phyloP scores from a whole-genome alignment of 1,284 basidiomycete species.

The Inonotus hispidus region DNA sequence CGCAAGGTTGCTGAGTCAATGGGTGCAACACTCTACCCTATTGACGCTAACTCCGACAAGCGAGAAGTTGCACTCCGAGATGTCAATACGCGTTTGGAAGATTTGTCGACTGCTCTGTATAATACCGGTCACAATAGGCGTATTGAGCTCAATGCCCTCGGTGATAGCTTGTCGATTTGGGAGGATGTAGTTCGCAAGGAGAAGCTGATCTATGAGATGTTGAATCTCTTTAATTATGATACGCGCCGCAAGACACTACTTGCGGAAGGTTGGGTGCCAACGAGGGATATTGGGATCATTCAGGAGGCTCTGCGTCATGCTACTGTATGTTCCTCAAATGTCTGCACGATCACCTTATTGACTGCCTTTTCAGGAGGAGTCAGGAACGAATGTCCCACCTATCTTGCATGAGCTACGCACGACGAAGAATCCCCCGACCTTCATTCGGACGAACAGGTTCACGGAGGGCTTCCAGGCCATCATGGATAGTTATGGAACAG shows the following conservation, averaged over 20 bases:
- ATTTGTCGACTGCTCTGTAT: slow-evolving; percentile 86
- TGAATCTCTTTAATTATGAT: slow-evolving; percentile 95
- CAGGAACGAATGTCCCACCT: slow-evolving; percentile 88
- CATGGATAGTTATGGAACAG: slow-evolving; percentile 96
- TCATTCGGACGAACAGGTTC: slow-evolving; percentile 93
- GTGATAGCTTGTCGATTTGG: slow-evolving; percentile 87
- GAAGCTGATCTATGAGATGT: slow-evolving; percentile 91
- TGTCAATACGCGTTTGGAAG: slow-evolving; percentile 87
- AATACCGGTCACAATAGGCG: slow-evolving; percentile 87
- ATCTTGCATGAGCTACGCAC: slow-evolving; percentile 91
- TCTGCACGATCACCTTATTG: background rate
- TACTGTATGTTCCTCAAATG: slow-evolving; percentile 49
- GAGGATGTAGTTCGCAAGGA: slow-evolving; percentile 93
- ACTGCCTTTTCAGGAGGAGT: slow-evolving; percentile 65
- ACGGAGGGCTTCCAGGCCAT: slow-evolving; percentile 97
- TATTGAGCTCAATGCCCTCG: slow-evolving; percentile 81
- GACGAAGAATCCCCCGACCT: slow-evolving; percentile 92
- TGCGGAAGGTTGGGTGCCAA: slow-evolving; percentile 97
- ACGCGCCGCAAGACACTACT: slow-evolving; percentile 90
- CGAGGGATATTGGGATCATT: slow-evolving; percentile 82
- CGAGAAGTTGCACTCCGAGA: slow-evolving; percentile 88
- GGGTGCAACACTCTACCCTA: slow-evolving; percentile 95
- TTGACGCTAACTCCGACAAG: slow-evolving; percentile 91
- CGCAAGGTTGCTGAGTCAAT: slow-evolving; percentile 98
- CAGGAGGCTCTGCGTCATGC: slow-evolving; percentile 89